Evolutionary conservation across 805 yeast species (phyloP).

Genomic region (Kuraishia cidri): DNA sequence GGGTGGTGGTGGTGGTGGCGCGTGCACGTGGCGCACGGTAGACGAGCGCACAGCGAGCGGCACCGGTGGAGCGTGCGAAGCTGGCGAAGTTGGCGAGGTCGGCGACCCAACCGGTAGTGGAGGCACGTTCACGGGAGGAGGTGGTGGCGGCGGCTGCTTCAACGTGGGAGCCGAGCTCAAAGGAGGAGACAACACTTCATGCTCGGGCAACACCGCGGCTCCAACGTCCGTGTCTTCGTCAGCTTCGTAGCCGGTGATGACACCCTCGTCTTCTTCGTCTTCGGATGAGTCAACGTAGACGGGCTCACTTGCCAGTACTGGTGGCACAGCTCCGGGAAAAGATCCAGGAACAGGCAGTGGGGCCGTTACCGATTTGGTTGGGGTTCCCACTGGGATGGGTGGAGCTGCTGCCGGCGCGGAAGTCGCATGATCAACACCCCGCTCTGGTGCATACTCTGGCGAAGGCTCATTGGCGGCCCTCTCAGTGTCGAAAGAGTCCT

Average conservation of each 20-base stretch:
- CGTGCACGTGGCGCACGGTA: no score
- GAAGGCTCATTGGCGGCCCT: no score
- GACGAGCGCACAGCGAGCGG: constrained; percentile 7
- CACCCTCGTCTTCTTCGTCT: constrained; percentile 15
- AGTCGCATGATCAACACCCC: no score
- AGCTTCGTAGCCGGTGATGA: constrained; percentile 61
- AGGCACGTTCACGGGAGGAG: constrained; percentile 10
- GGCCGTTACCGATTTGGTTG: constrained; percentile 4
- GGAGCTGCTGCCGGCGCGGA: neutral
- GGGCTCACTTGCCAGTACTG: no score
- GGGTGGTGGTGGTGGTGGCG: no score
- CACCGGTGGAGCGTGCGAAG: constrained; percentile 9
- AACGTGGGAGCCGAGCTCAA: no score
- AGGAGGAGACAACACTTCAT: no score
- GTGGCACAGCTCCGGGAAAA: constrained; percentile 5
- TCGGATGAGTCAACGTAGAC: no score
- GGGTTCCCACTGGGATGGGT: neutral
- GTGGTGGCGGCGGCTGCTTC: constrained; percentile 14
- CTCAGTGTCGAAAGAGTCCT: no score
- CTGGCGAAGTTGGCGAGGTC: constrained; percentile 11
- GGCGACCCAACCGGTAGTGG: constrained; percentile 2
- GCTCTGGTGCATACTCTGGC: no score
- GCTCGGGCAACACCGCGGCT: no score
- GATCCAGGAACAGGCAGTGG: constrained; percentile 8
- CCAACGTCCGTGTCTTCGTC: constrained; percentile 49